Percentiles rank a stretch among this genome's conserved stretches.
Conservation (phyloP, 2,329 filamentous ascomycete genomes). For the Teratosphaeria zuluensis region DNA sequence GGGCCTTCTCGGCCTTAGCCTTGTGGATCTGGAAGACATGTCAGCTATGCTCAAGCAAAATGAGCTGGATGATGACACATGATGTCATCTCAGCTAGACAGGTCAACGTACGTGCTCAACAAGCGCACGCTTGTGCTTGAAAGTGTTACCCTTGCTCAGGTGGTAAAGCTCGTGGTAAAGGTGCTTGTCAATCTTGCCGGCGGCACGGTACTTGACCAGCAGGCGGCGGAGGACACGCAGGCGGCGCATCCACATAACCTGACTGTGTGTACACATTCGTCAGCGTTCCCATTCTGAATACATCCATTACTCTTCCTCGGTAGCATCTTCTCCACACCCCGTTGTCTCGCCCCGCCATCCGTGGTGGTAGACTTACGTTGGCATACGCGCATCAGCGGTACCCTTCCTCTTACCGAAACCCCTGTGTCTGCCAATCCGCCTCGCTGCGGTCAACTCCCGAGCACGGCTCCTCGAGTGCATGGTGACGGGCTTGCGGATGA, state of each 20-base stretch:
- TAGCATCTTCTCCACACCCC: neutral
- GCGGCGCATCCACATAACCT: slow-evolving; percentile 99
- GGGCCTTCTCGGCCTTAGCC: slow-evolving; percentile 98
- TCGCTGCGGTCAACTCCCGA: slow-evolving; percentile 86
- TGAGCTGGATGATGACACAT: slow-evolving; percentile 9
- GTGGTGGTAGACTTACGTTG: slow-evolving; percentile 56
- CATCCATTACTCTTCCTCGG: neutral
- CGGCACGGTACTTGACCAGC: slow-evolving; percentile 98
- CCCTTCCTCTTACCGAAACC: slow-evolving; percentile 99
- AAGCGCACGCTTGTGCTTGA: slow-evolving; percentile 99
- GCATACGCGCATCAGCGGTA: slow-evolving; percentile 99
- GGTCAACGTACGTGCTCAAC: slow-evolving; percentile 90
- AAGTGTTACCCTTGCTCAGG: slow-evolving; percentile 99
- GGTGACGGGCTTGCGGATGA: slow-evolving; percentile 99
- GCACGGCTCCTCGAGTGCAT: slow-evolving; percentile 98
- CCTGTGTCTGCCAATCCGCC: slow-evolving; percentile 93
- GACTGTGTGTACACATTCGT: slow-evolving; percentile 46
- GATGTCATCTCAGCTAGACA: slow-evolving; percentile 26
- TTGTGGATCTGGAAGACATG: slow-evolving; percentile 73
- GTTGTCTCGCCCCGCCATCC: neutral
- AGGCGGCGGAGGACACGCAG: slow-evolving; percentile 98
- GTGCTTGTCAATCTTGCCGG: slow-evolving; percentile 99
- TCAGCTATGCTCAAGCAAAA: slow-evolving; percentile 9
- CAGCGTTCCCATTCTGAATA: slow-evolving; percentile 12
- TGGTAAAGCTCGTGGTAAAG: slow-evolving; percentile 99